Base-by-base conservation (phyloP, 495 filamentous ascomycete genomes). In the Daldinia vernicosa region DNA sequence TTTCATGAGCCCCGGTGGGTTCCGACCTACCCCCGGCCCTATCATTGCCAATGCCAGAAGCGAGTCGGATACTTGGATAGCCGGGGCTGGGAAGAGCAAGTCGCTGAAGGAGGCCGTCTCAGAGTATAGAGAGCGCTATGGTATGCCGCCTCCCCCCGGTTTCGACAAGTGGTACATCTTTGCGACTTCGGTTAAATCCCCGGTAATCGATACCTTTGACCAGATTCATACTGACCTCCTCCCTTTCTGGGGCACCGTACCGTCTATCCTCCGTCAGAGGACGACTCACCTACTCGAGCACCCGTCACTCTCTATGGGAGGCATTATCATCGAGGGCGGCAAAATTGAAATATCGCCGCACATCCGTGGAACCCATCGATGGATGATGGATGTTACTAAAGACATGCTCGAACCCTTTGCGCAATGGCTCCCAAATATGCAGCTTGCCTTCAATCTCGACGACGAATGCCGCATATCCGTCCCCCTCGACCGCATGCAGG, bases 131-230 rank as follows among this genome's bases (percentile, higher is more conserved):
- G 74, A 76, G 47, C 84, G 88, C 26, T 82, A 89, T 51, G 78
- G 82, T 1, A 77, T 88, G 51, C 77, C 80, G 3, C 90, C 90
- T 22, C 90, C 90, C 66, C 82, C 86, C 0, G 81, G 86, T 58
- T 93, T 92, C 64, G 88, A 92, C 72, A 76, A 85, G 60, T 95
- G 92, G 92, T 94, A 89, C 72, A 79, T 89, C 26, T 94, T 90
- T 74, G 90, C 92, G 3, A 85, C 78, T 22, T 82, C 79, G 6
- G 86, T 87, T 54, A 84, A 84, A 3, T 91, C 92, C 1, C 78
- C 87, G 4, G 78, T 93, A 17, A 86, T 94, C 69, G 92, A 96
- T 68, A 86, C 92, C 55, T 95, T 91, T 66, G 89, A 91, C 71
- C 88, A 89, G 54, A 93, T 95, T 6, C 82, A 90, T 61, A 76